A percentile compares a stretch with the other conserved stretches of the same genome.
phyloP scores from a whole-genome alignment of 768 basidiomycete species.

The Coprinopsis strossmayeri region DNA sequence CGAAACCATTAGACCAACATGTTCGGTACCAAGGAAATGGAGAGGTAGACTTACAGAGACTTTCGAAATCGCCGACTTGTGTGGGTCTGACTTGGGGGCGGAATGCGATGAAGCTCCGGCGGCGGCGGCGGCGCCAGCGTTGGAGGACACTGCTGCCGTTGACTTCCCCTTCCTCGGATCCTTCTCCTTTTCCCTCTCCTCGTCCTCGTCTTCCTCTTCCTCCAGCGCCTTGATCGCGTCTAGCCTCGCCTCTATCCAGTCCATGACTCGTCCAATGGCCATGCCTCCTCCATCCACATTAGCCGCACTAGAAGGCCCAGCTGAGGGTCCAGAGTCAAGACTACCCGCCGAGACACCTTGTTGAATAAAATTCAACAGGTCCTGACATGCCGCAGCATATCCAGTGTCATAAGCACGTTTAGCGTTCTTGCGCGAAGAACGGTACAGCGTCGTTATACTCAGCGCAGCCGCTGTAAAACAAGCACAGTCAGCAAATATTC shows the following conservation, averaged over 20 bases:
- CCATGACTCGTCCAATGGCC: conserved; percentile 76
- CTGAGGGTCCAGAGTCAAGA: conserved; percentile 22
- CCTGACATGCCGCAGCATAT: conserved; percentile 74
- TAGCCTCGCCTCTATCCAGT: conserved; percentile 77
- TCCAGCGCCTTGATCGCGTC: conserved; percentile 70
- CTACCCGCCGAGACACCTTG: conserved; percentile 63
- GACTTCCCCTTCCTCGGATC: conserved; percentile 27
- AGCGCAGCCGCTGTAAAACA: conserved; percentile 61
- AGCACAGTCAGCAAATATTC: neutral
- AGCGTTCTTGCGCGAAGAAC: conserved; percentile 69
- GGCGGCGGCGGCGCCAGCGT: conserved; percentile 14
- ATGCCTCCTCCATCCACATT: conserved; percentile 46
- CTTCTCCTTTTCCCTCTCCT: conserved; percentile 57
- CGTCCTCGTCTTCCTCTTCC: conserved; percentile 81
- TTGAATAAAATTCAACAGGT: conserved; percentile 77
- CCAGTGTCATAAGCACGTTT: conserved; percentile 79
- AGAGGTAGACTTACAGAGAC: conserved; percentile 3
- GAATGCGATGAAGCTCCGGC: neutral
- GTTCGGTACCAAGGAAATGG: neutral
- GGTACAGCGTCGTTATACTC: conserved; percentile 80
- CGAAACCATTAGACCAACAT: conserved; percentile 13
- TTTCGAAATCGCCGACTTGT: conserved; percentile 12
- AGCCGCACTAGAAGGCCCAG: conserved; percentile 19
- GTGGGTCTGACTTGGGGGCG: no score
- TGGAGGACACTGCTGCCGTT: conserved; percentile 13